Conservation (phyloP, 1,139 yeast genomes). For the Citeromyces hawaiiensis region DNA sequence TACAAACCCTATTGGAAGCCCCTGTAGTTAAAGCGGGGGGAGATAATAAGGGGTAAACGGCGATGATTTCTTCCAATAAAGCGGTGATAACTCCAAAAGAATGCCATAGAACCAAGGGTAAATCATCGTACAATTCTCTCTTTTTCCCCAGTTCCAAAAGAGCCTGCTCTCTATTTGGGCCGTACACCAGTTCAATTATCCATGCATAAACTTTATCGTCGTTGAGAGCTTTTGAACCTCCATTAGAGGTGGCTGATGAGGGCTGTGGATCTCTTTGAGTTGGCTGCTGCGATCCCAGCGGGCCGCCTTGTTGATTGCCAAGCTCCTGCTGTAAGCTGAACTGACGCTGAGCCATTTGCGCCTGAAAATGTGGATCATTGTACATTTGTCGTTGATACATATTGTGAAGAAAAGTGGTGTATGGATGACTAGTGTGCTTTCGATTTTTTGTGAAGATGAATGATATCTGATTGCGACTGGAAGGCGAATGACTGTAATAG, state of each 20-base stretch:
- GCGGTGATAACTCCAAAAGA: slow-evolving; percentile 96
- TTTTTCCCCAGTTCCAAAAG: slow-evolving; percentile 83
- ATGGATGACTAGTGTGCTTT: neutral
- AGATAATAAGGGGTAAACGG: slow-evolving; percentile 78
- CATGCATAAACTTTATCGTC: slow-evolving; percentile 84
- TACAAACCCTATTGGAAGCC: slow-evolving; percentile 89
- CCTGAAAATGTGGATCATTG: slow-evolving; percentile 6
- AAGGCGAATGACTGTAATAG: too few relatives aligned
- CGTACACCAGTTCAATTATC: slow-evolving; percentile 82
- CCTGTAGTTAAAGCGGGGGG: slow-evolving; percentile 82
- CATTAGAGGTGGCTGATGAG: slow-evolving; percentile 3
- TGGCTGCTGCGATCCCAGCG: neutral
- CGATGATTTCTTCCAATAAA: slow-evolving; percentile 74
- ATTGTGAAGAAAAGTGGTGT: neutral
- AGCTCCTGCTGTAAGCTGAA: slow-evolving; percentile 4
- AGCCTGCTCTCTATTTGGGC: slow-evolving; percentile 88
- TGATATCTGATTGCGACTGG: too few relatives aligned
- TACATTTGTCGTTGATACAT: slow-evolving; percentile 5
- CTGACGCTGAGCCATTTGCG: slow-evolving; percentile 6
- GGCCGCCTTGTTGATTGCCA: slow-evolving; percentile 3
- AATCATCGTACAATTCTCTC: slow-evolving; percentile 87
- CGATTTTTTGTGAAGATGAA: too few relatives aligned
- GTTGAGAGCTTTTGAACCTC: slow-evolving; percentile 42
- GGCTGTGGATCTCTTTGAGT: slow-evolving; percentile 2
- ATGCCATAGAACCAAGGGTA: slow-evolving; percentile 89